Evolutionary conservation across 2,329 filamentous ascomycete genomes (phyloP).

Genomic region (Fonsecaea erecta): DNA sequence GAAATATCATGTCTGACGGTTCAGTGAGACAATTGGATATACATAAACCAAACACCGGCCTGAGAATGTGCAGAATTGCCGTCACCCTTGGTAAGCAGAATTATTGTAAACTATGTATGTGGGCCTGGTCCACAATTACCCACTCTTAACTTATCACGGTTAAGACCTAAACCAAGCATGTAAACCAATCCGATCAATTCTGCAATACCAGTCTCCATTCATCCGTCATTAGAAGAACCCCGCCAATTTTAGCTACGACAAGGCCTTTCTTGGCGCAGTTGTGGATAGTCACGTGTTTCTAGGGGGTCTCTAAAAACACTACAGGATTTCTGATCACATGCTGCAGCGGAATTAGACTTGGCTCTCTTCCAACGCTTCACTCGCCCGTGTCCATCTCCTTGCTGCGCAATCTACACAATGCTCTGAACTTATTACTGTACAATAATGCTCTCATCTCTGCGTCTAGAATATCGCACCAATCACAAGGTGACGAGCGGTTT

Average conservation of each 20-base stretch:
- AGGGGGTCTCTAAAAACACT: too few species aligned
- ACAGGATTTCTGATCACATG: too few species aligned
- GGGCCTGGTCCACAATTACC: background rate
- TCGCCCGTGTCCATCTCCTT: too few species aligned
- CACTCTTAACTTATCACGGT: background rate
- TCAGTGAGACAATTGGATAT: background rate
- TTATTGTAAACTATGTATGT: background rate
- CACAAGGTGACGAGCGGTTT: background rate
- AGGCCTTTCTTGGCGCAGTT: too few species aligned
- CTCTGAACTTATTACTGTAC: too few species aligned
- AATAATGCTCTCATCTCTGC: too few species aligned
- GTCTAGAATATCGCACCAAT: too few species aligned
- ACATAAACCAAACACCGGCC: background rate
- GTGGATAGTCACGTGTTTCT: too few species aligned
- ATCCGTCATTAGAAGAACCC: background rate
- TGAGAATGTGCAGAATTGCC: background rate
- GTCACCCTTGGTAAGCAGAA: background rate
- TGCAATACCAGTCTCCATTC: background rate
- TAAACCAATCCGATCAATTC: background rate
- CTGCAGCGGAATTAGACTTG: too few species aligned
- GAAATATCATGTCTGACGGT: background rate
- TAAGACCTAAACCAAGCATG: background rate
- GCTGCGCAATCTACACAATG: too few species aligned
- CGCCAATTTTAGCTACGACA: too few species aligned
- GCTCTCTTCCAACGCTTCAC: too few species aligned